A percentile compares a stretch with the other conserved stretches of the same genome.
Evolutionary conservation across 768 basidiomycete species (phyloP).

Genomic region (Auricularia sp.): DNA sequence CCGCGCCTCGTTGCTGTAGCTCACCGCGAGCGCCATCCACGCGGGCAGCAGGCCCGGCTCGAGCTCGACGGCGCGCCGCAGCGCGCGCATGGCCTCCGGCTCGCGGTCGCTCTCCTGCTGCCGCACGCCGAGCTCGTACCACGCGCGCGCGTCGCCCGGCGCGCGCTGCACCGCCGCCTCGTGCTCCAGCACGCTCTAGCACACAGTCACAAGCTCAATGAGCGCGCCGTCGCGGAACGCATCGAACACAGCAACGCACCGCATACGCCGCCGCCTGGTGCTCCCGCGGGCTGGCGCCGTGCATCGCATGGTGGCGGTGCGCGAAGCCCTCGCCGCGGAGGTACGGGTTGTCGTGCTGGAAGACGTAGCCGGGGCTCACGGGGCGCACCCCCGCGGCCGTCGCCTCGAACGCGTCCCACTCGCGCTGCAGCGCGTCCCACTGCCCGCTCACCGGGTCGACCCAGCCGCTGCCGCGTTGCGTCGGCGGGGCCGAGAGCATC

Average conservation of each 20-base stretch:
- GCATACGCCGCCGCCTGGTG: conserved; percentile 21
- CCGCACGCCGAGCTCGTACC: conserved; percentile 90
- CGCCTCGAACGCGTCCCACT: conserved; percentile 79
- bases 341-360: conserved; percentile 74
- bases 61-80: conserved; percentile 69
- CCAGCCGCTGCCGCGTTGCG: neutral
- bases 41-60: conserved; percentile 66
- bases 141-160: conserved; percentile 57
- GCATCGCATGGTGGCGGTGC: conserved; percentile 36
- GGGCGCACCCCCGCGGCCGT: conserved; percentile 53
- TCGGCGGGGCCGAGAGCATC: neutral
- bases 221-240: neutral
- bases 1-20: conserved; percentile 82
- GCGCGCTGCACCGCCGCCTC: conserved; percentile 84
- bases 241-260: conserved; percentile 20
- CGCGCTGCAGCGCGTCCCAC: conserved; percentile 62
- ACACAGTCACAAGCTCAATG: conserved; percentile 14
- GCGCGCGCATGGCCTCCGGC: conserved; percentile 75
- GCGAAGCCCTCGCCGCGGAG: conserved; percentile 43
- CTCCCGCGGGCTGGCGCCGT: conserved; percentile 19
- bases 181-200: conserved; percentile 72
- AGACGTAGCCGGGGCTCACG: conserved; percentile 44
- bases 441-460: conserved; percentile 18
- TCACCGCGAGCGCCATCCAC: conserved; percentile 86
- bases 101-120: conserved; percentile 98